Percentiles rank a stretch among this genome's conserved stretches.
phyloP scores from a whole-genome alignment of 1,284 basidiomycete genomes.

The Malassezia globosa region DNA sequence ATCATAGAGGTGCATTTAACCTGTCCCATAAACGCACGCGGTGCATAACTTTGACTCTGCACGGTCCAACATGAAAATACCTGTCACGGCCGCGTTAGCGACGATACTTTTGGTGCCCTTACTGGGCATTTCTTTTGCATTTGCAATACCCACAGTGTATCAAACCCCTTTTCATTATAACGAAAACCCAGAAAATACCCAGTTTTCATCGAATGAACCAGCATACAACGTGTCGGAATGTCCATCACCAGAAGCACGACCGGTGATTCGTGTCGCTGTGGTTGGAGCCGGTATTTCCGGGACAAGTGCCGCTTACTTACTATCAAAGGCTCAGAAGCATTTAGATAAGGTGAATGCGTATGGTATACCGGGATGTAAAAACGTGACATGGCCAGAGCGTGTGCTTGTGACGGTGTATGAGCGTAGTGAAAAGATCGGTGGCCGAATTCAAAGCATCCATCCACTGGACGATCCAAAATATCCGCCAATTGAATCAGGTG shows the following conservation, averaged over 20 bases:
- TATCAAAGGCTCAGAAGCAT: conserved; percentile 51
- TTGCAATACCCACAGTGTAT: no score
- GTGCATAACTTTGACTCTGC: no score
- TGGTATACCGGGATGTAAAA: not conserved
- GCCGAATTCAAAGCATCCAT: conserved; percentile 65
- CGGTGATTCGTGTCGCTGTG: conserved; percentile 55
- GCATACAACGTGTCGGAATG: conserved; percentile 1
- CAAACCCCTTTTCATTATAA: no score
- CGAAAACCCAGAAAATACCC: no score
- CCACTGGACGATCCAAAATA: conserved; percentile 59
- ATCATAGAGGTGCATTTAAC: no score
- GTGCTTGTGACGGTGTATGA: conserved; percentile 75
- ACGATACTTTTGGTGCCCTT: no score
- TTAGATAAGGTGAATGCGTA: not conserved
- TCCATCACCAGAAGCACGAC: not conserved
- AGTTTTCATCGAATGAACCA: not conserved
- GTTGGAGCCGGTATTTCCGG: conserved; percentile 83
- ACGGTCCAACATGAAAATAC: no score
- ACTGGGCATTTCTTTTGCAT: no score
- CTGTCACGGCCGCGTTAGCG: no score
- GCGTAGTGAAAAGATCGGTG: conserved; percentile 62
- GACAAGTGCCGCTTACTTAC: conserved; percentile 75
- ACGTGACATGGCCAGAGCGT: not conserved
- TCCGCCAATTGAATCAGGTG: conserved; percentile 65
- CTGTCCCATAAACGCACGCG: no score